Evolutionary conservation across 768 basidiomycete genomes (phyloP).

Genomic region (Leccinum pellstonianum): DNA sequence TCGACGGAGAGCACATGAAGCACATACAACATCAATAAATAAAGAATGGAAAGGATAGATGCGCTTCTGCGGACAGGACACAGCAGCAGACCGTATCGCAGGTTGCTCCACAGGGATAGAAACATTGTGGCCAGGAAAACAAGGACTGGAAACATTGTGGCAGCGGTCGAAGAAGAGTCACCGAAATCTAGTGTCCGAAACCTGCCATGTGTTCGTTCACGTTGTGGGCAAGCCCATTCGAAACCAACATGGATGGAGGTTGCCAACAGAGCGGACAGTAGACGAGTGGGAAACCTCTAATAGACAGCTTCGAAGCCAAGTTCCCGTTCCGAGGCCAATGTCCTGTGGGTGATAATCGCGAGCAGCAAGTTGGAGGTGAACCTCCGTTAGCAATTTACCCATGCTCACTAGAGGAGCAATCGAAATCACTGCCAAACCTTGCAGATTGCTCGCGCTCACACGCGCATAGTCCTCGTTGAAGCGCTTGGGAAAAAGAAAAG

Average conservation of each 20-base stretch:
- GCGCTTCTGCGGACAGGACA: slow-evolving; percentile 33
- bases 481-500: slow-evolving; percentile 37
- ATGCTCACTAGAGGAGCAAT: slow-evolving; percentile 20
- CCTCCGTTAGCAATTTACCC: slow-evolving; percentile 24
- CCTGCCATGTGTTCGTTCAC: slow-evolving; percentile 24
- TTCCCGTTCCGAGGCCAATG: slow-evolving; percentile 23
- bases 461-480: slow-evolving; percentile 32
- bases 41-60: slow-evolving; percentile 28
- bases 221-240: slow-evolving; percentile 20
- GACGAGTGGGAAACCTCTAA: slow-evolving; percentile 20
- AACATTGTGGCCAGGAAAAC: slow-evolving; percentile 27
- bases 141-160: slow-evolving; percentile 21
- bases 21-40: slow-evolving; percentile 36
- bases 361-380: slow-evolving; percentile 20
- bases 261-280: slow-evolving; percentile 23
- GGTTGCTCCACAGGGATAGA: slow-evolving; percentile 20
- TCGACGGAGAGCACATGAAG: slow-evolving; percentile 29
- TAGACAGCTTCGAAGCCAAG: slow-evolving; percentile 18
- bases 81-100: slow-evolving; percentile 17
- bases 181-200: slow-evolving; percentile 25
- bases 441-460: slow-evolving; percentile 31
- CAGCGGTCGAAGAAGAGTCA: slow-evolving; percentile 24
- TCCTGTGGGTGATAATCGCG: slow-evolving; percentile 28
- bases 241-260: slow-evolving; percentile 23
- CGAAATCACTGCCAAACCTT: slow-evolving; percentile 29